Evolutionary conservation across 2,329 filamentous ascomycete genomes (phyloP).

Genomic region (Xylaria hypoxylon): DNA sequence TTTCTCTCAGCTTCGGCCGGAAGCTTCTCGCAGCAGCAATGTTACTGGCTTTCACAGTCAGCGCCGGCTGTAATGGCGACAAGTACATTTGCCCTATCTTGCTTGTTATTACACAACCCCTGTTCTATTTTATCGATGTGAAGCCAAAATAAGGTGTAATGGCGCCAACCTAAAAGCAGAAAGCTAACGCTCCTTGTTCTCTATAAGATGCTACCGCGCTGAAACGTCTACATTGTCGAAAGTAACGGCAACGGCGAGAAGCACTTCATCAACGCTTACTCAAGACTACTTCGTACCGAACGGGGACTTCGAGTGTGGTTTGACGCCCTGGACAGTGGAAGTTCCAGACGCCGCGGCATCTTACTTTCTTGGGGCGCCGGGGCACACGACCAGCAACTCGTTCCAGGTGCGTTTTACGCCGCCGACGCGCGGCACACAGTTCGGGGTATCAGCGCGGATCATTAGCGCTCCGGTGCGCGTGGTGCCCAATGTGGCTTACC

Average conservation of each 20-base stretch:
- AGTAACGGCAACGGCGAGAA: background rate
- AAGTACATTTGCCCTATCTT: background rate
- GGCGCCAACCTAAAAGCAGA: background rate
- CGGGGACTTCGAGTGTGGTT: conserved; percentile 41
- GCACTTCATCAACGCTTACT: conserved; percentile 2
- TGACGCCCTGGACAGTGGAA: conserved; percentile 40
- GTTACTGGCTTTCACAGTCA: conserved; percentile 1
- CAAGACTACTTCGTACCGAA: conserved; percentile 28
- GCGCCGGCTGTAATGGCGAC: background rate
- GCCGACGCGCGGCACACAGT: conserved; percentile 23
- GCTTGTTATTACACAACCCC: background rate
- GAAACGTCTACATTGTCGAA: background rate
- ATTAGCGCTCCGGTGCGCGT: conserved; percentile 33
- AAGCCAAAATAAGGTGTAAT: background rate
- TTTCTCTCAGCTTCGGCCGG: background rate
- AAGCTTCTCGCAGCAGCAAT: conserved; percentile 19
- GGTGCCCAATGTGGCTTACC: conserved; percentile 19
- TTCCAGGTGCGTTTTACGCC: conserved; percentile 35
- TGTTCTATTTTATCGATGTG: background rate
- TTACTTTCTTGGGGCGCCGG: conserved; percentile 17
- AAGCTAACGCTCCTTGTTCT: background rate
- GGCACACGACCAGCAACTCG: conserved; percentile 28
- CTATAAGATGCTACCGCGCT: conserved; percentile 10
- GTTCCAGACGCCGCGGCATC: conserved; percentile 32
- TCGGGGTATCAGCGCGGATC: conserved; percentile 36